Conservation (phyloP, 768 basidiomycete genomes). For the Psilocybe sp. region DNA sequence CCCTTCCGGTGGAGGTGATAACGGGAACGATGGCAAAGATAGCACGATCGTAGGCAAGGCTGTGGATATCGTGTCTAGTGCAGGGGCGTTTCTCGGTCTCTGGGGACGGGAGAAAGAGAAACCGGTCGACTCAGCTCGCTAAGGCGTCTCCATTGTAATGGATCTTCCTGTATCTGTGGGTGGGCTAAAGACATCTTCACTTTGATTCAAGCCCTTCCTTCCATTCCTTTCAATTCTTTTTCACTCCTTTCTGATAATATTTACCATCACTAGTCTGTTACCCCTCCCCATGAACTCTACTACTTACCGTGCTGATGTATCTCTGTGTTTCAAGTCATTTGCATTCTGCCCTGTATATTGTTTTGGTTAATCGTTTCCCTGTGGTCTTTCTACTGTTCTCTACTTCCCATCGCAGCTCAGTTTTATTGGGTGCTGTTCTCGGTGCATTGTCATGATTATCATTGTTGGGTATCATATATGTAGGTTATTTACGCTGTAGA, state of each 20-base stretch:
- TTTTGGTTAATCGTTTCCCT: too few species aligned
- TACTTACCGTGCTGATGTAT: too few species aligned
- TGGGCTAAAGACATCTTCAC: not conserved
- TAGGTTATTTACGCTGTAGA: too few species aligned
- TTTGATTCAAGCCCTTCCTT: not conserved
- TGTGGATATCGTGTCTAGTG: conserved; percentile 77
- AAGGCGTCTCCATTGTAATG: too few species aligned
- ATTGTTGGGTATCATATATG: too few species aligned
- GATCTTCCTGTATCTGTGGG: not conserved
- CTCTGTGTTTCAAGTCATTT: too few species aligned
- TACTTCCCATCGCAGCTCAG: too few species aligned
- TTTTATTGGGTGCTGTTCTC: too few species aligned
- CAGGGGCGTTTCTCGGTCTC: conserved; percentile 71
- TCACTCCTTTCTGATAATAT: not conserved
- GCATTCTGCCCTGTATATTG: too few species aligned
- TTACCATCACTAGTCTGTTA: not conserved
- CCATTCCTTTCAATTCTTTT: not conserved
- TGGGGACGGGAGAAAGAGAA: conserved; percentile 26
- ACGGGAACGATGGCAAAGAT: conserved; percentile 12
- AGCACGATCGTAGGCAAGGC: conserved; percentile 47
- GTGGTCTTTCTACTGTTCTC: too few species aligned
- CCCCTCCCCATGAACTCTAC: too few species aligned
- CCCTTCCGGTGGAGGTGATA: conserved; percentile 12
- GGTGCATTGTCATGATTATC: too few species aligned
- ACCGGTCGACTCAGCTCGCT: not conserved